phyloP scores from a whole-genome alignment of 164 flowering plant species.

The Macadamia tetraphylla region DNA sequence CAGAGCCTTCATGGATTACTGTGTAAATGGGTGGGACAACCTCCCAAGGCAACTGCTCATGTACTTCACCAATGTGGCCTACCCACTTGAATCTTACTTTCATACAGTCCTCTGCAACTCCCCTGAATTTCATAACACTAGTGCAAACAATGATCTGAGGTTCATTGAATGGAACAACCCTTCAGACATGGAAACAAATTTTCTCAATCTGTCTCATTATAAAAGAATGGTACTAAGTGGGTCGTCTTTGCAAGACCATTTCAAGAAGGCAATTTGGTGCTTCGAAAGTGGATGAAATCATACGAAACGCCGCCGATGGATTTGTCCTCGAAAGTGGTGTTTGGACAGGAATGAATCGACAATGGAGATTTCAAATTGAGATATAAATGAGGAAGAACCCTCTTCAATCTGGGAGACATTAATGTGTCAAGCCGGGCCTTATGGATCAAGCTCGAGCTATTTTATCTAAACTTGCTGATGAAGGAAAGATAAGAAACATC shows the following conservation, averaged over 20 bases:
- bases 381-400: conserved; percentile 14
- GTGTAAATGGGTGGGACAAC: conserved; percentile 49
- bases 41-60: conserved; percentile 45
- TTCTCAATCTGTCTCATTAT: too few species aligned
- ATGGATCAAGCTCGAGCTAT: conserved; percentile 10
- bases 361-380: too few species aligned
- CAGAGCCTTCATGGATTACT: conserved; percentile 40
- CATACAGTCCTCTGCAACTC: conserved; percentile 53
- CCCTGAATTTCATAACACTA: conserved; percentile 36
- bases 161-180: conserved; percentile 13
- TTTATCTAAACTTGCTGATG: conserved; percentile 2
- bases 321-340: conserved; percentile 29
- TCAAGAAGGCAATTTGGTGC: conserved; percentile 17
- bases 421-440: conserved; percentile 11
- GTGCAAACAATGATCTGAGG: conserved; percentile 29
- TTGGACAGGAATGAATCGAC: too few species aligned
- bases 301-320: conserved; percentile 21
- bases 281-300: conserved; percentile 27
- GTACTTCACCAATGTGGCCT: conserved; percentile 23
- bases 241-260: too few species aligned
- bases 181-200: background rate
- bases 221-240: too few species aligned
- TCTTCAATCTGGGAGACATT: conserved; percentile 13
- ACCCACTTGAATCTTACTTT: conserved; percentile 36
- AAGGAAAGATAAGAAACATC: too few species aligned